These are phyloP conservation scores for Erodium maritimum DNA, from an alignment of 345 rosid genomes.

Conservation along the genomic window DNA sequence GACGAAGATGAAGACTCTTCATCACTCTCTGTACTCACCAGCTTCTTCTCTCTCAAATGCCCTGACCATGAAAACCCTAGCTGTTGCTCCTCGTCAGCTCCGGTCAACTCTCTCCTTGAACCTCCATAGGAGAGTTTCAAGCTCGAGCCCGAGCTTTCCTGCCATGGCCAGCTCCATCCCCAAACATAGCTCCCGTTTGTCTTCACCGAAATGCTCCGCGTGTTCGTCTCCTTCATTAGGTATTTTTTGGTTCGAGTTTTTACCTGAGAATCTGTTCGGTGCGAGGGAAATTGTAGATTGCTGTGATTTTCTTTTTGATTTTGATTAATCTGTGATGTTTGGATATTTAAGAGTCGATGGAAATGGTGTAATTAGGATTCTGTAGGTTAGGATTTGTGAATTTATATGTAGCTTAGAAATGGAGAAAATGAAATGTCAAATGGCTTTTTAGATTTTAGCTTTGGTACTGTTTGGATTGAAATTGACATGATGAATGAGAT, in stretches of 20 bases:
- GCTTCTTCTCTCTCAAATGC: neutral
- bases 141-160: slow-evolving; percentile 18
- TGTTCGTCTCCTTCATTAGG: slow-evolving; percentile 34
- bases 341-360: neutral
- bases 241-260: slow-evolving; percentile 9
- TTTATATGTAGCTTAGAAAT: too few species aligned
- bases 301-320: too few species aligned
- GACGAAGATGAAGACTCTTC: neutral
- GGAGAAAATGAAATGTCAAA: too few species aligned
- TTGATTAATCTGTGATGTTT: neutral
- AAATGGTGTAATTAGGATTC: neutral
- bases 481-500: too few species aligned
- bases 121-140: slow-evolving; percentile 13
- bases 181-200: neutral
- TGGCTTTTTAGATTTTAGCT: too few species aligned
- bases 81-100: slow-evolving; percentile 17
- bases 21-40: neutral
- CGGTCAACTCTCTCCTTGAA: slow-evolving; percentile 9
- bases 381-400: neutral
- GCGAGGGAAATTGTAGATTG: neutral
- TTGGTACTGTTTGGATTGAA: too few species aligned
- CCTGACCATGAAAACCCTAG: slow-evolving; percentile 32
- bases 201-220: slow-evolving; percentile 15
- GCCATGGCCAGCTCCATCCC: slow-evolving; percentile 5
- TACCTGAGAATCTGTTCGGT: neutral